These are phyloP conservation scores for Blastomyces gilchristii DNA, from an alignment of 2,329 filamentous ascomycete species.

Conservation along the genomic window DNA sequence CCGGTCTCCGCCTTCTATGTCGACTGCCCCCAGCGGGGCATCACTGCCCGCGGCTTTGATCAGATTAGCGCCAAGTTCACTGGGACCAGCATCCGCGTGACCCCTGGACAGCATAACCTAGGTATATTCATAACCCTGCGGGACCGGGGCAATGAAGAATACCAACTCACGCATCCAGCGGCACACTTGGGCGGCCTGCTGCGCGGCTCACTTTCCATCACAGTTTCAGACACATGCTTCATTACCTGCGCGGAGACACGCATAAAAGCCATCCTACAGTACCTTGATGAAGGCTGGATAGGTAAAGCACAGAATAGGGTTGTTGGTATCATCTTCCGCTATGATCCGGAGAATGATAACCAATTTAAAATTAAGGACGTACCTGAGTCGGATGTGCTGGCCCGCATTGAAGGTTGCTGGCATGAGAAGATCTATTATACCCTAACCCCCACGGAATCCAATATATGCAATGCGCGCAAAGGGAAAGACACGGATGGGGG, in stretches of 20 bases:
- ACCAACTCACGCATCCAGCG: slow-evolving; percentile 89
- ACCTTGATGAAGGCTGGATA: slow-evolving; percentile 90
- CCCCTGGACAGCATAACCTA: slow-evolving; percentile 83
- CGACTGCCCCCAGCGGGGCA: slow-evolving; percentile 80
- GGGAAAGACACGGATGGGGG: slow-evolving; percentile 39
- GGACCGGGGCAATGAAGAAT: slow-evolving; percentile 73
- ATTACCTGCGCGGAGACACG: slow-evolving; percentile 82
- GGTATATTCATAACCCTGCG: slow-evolving; percentile 89
- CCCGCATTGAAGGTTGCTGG: slow-evolving; percentile 76
- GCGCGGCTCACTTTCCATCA: slow-evolving; percentile 76
- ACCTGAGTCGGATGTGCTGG: slow-evolving; percentile 71
- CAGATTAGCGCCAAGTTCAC: slow-evolving; percentile 98
- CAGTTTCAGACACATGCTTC: slow-evolving; percentile 80
- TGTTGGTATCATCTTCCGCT: slow-evolving; percentile 80
- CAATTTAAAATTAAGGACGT: slow-evolving; percentile 76
- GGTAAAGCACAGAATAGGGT: slow-evolving; percentile 85
- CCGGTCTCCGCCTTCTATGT: slow-evolving; percentile 94
- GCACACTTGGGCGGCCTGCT: slow-evolving; percentile 83
- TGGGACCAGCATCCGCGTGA: slow-evolving; percentile 83
- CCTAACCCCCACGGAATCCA: slow-evolving; percentile 27
- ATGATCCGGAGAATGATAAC: slow-evolving; percentile 76
- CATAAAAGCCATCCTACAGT: slow-evolving; percentile 85
- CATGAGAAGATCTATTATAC: slow-evolving; percentile 59
- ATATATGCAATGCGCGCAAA: neutral
- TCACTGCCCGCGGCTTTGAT: slow-evolving; percentile 82